phyloP scores from a whole-genome alignment of 108 stramenopile genomes.

The Schizochytrium sp. region DNA sequence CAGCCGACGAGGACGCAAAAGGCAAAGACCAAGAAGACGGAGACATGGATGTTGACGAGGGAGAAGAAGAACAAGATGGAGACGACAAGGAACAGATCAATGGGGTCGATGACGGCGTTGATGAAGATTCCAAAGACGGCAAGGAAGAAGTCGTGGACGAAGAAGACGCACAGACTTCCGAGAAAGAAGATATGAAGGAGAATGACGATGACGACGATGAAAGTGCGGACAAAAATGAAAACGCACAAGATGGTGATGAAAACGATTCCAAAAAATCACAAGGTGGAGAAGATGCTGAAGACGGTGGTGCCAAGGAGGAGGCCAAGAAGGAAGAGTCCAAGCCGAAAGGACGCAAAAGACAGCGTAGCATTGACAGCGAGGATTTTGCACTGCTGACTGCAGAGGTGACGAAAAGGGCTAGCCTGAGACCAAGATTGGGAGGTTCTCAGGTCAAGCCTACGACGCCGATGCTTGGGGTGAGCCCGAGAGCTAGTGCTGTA shows the following conservation, averaged over 20 bases:
- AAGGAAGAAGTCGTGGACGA: neutral
- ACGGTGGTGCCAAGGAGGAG: neutral
- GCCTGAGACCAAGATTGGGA: neutral
- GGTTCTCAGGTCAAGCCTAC: neutral
- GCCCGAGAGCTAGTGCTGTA: neutral
- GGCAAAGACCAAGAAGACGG: neutral
- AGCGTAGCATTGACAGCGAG: neutral
- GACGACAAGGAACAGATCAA: neutral
- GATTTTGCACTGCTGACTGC: neutral
- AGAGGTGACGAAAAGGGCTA: neutral
- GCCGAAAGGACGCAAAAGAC: neutral
- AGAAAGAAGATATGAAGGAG: neutral
- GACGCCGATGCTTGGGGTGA: constrained; percentile 20
- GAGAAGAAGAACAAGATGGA: neutral
- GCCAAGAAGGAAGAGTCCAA: neutral
- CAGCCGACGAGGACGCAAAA: neutral
- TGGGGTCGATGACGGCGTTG: neutral
- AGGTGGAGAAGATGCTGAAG: neutral
- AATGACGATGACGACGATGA: neutral
- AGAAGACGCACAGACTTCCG: neutral
- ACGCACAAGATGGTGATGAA: neutral
- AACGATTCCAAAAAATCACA: neutral
- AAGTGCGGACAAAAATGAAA: neutral
- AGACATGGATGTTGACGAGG: neutral
- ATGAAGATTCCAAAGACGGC: neutral